phyloP scores from a whole-genome alignment of 1,139 yeast genomes.

The Kodamaea sp. region DNA sequence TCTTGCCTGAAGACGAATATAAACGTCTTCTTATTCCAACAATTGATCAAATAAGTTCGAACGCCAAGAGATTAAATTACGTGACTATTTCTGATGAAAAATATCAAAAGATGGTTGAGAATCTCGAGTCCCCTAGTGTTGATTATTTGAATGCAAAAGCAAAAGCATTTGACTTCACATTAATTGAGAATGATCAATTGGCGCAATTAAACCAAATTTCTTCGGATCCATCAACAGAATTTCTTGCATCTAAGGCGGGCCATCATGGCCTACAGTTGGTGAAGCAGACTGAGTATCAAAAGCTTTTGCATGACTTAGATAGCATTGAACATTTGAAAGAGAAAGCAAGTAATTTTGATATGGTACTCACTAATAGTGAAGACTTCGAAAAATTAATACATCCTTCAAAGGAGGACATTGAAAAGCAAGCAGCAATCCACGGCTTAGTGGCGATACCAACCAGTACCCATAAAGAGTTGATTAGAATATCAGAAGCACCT shows the following conservation, averaged over 20 bases:
- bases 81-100: slow-evolving; percentile 12
- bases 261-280: slow-evolving; percentile 3
- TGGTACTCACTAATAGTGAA: slow-evolving; percentile 1
- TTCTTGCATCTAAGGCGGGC: slow-evolving; percentile 6
- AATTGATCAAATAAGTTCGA: slow-evolving; percentile 3
- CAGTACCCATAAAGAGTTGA: slow-evolving; percentile 4
- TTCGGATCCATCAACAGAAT: slow-evolving; percentile 3
- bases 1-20: slow-evolving; percentile 11
- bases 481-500: slow-evolving; percentile 6
- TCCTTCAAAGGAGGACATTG: slow-evolving; percentile 7
- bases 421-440: slow-evolving; percentile 2
- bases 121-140: slow-evolving; percentile 28
- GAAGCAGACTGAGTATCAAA: slow-evolving; percentile 2
- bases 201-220: slow-evolving; percentile 15
- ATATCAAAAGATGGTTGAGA: slow-evolving; percentile 13
- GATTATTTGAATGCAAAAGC: slow-evolving; percentile 26
- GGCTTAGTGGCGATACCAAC: slow-evolving; percentile 7
- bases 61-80: slow-evolving; percentile 31
- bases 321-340: slow-evolving; percentile 3
- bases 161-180: slow-evolving; percentile 16
- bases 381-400: slow-evolving; percentile 3
- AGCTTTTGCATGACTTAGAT: no score
- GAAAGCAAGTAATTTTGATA: slow-evolving; percentile 6
- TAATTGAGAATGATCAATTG: slow-evolving; percentile 23
- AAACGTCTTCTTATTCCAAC: slow-evolving; percentile 3